Base-by-base conservation (phyloP, 2,329 filamentous ascomycete species). In the Curvularia eragrostidis region DNA sequence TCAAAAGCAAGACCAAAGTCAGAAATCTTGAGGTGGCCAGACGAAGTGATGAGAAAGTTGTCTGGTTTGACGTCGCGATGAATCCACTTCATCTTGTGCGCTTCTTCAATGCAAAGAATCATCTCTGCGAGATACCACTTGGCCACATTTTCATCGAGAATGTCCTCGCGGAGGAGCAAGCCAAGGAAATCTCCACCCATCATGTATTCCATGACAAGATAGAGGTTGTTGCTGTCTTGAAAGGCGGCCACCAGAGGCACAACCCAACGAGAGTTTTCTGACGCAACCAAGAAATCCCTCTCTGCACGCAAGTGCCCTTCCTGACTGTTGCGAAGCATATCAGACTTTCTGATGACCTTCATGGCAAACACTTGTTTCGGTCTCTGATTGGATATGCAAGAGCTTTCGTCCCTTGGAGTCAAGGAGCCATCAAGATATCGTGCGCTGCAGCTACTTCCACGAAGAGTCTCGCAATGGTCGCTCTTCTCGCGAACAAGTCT, bases 121-220 rank as follows among this genome's bases (percentile, higher is more conserved):
- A 98, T 98, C 79, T 99, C 93, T 1, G 94, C 93, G 58, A 96
- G 82, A 74, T 98, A 98, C 81, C 91, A 97, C 61, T 86, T 89
- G 4, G 93, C 88, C 42, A 91, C 86, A 0, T 84, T 81, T 75
- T 98, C 95, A 54, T 87, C 87, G 1, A 99, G 82, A 2, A 91
- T 86, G 60, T 95, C 93, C 71, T 96, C 91, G 15, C 93, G 87
- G 54, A 97, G 90, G 15, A 99, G 80, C 0, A 97, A 78, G 1
- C 91, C 91, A 0, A 99, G 83, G 65, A 99, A 98, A 74, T 99
- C 94, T 0, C 95, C 94, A 0, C 94, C 95, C 2, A 96, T 89
- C 92, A 97, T 97, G 73, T 96, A 99, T 58, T 98, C 93, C 93
- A 98, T 97, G 51, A 97, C 90, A 5, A 99, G 85, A 69, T 98